phyloP scores from a whole-genome alignment of 2,329 filamentous ascomycete species.

The Ophidiomyces ophidiicola region DNA sequence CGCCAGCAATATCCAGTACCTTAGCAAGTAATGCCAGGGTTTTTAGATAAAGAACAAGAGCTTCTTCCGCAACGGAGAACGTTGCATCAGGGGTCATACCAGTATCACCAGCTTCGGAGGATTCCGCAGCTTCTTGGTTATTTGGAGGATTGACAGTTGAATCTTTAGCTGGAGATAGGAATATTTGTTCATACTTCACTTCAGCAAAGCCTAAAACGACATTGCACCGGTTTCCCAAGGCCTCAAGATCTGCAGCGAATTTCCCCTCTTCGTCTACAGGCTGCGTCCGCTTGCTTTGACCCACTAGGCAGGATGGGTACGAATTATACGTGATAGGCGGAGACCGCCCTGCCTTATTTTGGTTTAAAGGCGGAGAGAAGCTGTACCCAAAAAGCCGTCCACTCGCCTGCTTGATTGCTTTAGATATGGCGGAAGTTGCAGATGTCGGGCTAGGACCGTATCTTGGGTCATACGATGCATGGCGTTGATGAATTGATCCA shows the following conservation, averaged over 20 bases:
- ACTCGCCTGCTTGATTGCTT: conserved; percentile 89
- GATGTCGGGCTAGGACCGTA: conserved; percentile 62
- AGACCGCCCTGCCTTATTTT: conserved; percentile 36
- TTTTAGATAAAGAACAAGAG: conserved; percentile 91
- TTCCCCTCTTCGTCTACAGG: conserved; percentile 65
- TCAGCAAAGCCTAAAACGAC: conserved; percentile 96
- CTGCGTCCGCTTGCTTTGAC: conserved; percentile 54
- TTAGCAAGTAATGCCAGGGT: conserved; percentile 78
- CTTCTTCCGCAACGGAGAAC: conserved; percentile 81
- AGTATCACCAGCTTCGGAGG: conserved; percentile 34
- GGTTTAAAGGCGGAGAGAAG: conserved; percentile 38
- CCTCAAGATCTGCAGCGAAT: conserved; percentile 70
- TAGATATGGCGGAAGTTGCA: conserved; percentile 81
- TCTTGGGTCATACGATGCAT: conserved; percentile 68
- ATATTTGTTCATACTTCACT: conserved; percentile 96
- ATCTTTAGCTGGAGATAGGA: conserved; percentile 47
- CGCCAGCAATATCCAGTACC: conserved; percentile 86
- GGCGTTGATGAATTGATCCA: conserved; percentile 54
- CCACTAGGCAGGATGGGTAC: conserved; percentile 72
- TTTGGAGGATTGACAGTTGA: conserved; percentile 19
- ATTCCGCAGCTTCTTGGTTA: conserved; percentile 22
- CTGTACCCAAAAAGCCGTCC: conserved; percentile 42
- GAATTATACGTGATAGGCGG: conserved; percentile 46
- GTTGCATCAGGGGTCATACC: conserved; percentile 76
- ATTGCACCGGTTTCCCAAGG: conserved; percentile 83